Percentiles rank a stretch among this genome's conserved stretches.
These are phyloP conservation scores for Podaxis sp. DNA, from an alignment of 768 basidiomycete species.

Conservation along the genomic window DNA sequence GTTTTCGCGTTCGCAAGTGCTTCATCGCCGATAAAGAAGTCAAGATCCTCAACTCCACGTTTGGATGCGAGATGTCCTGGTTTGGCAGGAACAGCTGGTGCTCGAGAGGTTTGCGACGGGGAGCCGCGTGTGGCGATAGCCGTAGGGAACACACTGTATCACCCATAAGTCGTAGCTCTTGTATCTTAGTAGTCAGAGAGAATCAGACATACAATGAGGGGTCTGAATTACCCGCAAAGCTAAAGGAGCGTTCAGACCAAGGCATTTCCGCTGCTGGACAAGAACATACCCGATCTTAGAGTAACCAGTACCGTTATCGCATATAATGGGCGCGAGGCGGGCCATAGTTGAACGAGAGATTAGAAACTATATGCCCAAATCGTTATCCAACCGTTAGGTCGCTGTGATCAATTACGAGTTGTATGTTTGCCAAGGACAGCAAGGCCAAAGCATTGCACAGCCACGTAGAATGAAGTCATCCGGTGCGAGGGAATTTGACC, in stretches of 20 bases:
- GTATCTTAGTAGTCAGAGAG: conserved; percentile 8
- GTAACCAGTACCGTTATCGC: conserved; percentile 96
- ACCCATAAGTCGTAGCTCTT: conserved; percentile 9
- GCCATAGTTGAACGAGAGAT: conserved; percentile 54
- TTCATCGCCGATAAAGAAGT: conserved; percentile 99
- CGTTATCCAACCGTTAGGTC: conserved; percentile 1
- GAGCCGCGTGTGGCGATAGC: conserved; percentile 91
- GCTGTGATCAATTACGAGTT: not conserved
- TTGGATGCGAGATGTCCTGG: conserved; percentile 94
- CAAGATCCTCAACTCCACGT: conserved; percentile 96
- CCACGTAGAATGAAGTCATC: not conserved
- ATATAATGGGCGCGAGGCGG: conserved; percentile 89
- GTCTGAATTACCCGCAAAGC: conserved; percentile 98
- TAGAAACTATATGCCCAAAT: not conserved
- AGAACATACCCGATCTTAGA: conserved; percentile 92
- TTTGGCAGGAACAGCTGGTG: conserved; percentile 79
- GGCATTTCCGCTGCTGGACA: not conserved
- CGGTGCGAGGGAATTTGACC: not conserved
- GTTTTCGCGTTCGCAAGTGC: conserved; percentile 96
- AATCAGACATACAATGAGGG: conserved; percentile 82
- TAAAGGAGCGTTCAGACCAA: conserved; percentile 29
- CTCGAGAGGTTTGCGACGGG: conserved; percentile 59
- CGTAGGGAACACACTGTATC: conserved; percentile 88
- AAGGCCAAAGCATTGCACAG: conserved; percentile 7
- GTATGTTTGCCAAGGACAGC: conserved; percentile 20